These are phyloP conservation scores for Pelargonium australe DNA, from an alignment of 441 rosid genomes.

Conservation along the genomic window DNA sequence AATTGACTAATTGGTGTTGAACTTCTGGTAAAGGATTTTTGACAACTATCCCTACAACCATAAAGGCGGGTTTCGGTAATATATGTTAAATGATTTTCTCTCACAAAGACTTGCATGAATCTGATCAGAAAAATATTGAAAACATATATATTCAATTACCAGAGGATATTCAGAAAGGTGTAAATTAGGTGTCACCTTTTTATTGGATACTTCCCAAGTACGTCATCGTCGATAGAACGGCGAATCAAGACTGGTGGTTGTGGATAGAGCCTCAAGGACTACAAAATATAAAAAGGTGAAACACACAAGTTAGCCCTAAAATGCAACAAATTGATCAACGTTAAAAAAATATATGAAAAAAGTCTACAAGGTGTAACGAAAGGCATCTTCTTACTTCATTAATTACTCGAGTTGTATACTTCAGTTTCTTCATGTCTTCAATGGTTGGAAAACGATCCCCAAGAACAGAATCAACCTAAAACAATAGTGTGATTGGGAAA, in stretches of 20 bases:
- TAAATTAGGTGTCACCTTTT: constrained; percentile 41
- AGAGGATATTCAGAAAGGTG: not conserved
- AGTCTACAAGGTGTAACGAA: not conserved
- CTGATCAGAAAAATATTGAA: no score
- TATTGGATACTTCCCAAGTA: constrained; percentile 78
- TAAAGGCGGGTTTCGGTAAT: not conserved
- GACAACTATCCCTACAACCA: not conserved
- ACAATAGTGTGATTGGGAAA: constrained; percentile 2
- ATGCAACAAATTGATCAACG: constrained; percentile 13
- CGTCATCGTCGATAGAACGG: constrained; percentile 65
- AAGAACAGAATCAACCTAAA: constrained; percentile 79
- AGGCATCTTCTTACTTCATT: constrained; percentile 57
- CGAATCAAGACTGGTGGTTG: constrained; percentile 98
- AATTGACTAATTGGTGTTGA: not conserved
- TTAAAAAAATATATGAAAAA: not conserved
- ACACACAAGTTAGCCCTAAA: constrained; percentile 10
- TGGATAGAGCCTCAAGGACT: constrained; percentile 94
- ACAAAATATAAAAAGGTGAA: constrained; percentile 23
- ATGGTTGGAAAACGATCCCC: constrained; percentile 84
- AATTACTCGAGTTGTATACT: constrained; percentile 86
- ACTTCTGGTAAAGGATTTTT: not conserved
- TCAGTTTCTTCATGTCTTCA: constrained; percentile 82
- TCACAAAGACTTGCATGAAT: no score
- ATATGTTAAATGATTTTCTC: not conserved
- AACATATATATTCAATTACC: not conserved